Conservation (phyloP, 352 stramenopile genomes). For the Phytopythium boreale region DNA sequence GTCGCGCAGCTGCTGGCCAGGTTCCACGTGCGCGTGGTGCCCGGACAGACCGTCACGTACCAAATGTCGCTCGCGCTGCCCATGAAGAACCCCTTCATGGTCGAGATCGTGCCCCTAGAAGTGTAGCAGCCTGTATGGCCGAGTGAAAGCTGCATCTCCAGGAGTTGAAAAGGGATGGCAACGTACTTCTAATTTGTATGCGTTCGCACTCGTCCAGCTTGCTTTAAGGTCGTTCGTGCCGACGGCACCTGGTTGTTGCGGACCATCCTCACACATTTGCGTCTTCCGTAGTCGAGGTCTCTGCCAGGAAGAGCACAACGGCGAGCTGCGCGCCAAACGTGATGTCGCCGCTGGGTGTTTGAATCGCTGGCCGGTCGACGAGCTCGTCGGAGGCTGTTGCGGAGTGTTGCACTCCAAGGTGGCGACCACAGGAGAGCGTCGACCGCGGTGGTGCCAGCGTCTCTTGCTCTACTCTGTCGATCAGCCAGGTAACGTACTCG, state of each 20-base stretch:
- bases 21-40: slow-evolving; percentile 27
- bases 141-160: not conserved
- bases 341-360: slow-evolving; percentile 30
- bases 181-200: not conserved
- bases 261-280: not conserved
- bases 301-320: slow-evolving; percentile 36
- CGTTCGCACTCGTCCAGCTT: not conserved
- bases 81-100: slow-evolving; percentile 19
- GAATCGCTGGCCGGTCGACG: slow-evolving; percentile 4
- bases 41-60: slow-evolving; percentile 24
- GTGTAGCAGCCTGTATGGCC: no score
- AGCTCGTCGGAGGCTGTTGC: slow-evolving; percentile 27
- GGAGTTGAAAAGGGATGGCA: not conserved
- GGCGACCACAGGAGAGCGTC: not conserved
- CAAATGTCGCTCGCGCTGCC: slow-evolving; percentile 26
- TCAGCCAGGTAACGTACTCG: slow-evolving; percentile 39
- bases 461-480: slow-evolving; percentile 38
- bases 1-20: slow-evolving; percentile 33
- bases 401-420: not conserved
- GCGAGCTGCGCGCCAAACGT: slow-evolving; percentile 40
- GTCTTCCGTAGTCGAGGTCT: not conserved
- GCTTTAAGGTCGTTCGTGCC: not conserved
- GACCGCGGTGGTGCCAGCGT: slow-evolving; percentile 20
- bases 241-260: not conserved
- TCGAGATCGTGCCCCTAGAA: slow-evolving; percentile 11